A percentile compares a stretch with the other conserved stretches of the same genome.
These are phyloP conservation scores for Nitzschia putrida DNA, from an alignment of 108 stramenopile species.

Conservation along the genomic window DNA sequence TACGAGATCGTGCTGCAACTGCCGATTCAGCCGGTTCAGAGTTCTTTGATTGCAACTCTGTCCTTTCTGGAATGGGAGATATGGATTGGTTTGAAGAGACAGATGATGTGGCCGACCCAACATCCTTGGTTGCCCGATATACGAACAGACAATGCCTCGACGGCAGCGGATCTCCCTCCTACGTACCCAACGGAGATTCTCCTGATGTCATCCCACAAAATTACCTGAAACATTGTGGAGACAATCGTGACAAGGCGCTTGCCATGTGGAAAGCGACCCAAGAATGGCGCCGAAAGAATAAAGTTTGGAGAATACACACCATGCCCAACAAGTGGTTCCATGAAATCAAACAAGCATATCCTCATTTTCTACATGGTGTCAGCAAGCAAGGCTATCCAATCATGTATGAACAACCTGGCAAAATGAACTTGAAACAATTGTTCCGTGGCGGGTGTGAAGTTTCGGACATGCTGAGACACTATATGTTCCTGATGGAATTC, in stretches of 20 bases:
- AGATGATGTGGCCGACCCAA: not conserved
- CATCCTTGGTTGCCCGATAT: not conserved
- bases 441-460: conserved; percentile 52
- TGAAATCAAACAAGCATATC: conserved; percentile 60
- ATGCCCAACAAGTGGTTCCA: conserved; percentile 51
- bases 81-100: conserved; percentile 3
- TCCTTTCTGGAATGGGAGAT: conserved; percentile 30
- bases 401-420: conserved; percentile 59
- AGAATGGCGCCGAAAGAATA: conserved; percentile 44
- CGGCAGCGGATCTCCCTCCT: conserved; percentile 47
- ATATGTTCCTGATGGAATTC: conserved; percentile 63
- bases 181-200: conserved; percentile 48
- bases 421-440: conserved; percentile 58
- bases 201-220: conserved; percentile 37
- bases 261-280: conserved; percentile 49
- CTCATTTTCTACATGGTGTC: conserved; percentile 57
- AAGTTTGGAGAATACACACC: conserved; percentile 52
- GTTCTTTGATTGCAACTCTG: conserved; percentile 37
- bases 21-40: conserved; percentile 9
- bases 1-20: conserved; percentile 7
- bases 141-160: conserved; percentile 28
- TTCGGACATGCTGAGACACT: conserved; percentile 61
- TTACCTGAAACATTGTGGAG: conserved; percentile 30
- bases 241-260: conserved; percentile 38
- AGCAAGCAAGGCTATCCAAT: conserved; percentile 54